A percentile compares a stretch with the other conserved stretches of the same genome.
Evolutionary conservation across 352 stramenopile genomes (phyloP).

Genomic region (Phytophthora colocasiae): DNA sequence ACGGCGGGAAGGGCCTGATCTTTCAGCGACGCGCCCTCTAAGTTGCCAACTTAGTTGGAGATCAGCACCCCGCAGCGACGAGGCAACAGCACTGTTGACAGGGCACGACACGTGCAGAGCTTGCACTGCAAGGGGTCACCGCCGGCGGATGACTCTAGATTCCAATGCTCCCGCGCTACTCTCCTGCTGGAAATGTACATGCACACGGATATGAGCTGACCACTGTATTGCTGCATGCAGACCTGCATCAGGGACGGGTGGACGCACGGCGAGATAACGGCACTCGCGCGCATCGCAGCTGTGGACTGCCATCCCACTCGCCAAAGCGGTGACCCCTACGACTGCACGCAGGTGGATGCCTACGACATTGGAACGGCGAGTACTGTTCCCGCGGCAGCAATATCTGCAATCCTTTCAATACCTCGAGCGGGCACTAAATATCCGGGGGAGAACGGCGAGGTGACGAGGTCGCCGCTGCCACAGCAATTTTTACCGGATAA

Average conservation of each 20-base stretch:
- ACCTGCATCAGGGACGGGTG: not conserved
- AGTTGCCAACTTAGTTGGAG: no score
- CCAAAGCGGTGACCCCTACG: not conserved
- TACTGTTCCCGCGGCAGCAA: constrained; percentile 1
- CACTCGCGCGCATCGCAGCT: constrained; percentile 14
- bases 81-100: constrained; percentile 14
- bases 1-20: constrained; percentile 34
- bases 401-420: constrained; percentile 14
- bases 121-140: constrained; percentile 4
- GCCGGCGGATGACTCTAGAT: constrained; percentile 6
- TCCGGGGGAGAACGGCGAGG: not conserved
- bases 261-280: constrained; percentile 16
- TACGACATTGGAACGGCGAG: constrained; percentile 2
- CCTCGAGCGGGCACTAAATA: constrained; percentile 18
- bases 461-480: constrained; percentile 4
- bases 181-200: constrained; percentile 1
- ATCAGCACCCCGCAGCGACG: constrained; percentile 24
- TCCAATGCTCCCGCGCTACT: constrained; percentile 12
- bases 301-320: constrained; percentile 14
- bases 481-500: constrained; percentile 7
- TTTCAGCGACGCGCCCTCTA: constrained; percentile 5
- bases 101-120: constrained; percentile 19
- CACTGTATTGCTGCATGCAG: not conserved
- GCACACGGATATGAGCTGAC: constrained; percentile 23
- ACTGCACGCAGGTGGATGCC: not conserved